Evolutionary conservation across 768 basidiomycete genomes (phyloP).

Genomic region (Chalciporus piperatus): DNA sequence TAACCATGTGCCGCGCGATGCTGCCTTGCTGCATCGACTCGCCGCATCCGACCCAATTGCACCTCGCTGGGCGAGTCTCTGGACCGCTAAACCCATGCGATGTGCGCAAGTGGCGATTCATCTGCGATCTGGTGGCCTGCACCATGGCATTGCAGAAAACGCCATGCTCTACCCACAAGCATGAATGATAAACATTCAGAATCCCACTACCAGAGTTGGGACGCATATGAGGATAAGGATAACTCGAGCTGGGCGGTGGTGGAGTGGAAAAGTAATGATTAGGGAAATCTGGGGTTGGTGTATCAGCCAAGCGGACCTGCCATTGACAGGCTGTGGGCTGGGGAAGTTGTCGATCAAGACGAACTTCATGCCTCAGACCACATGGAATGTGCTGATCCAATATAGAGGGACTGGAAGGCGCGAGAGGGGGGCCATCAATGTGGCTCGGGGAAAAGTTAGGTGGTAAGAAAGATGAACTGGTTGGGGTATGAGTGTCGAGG

Average conservation of each 20-base stretch:
- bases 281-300: neutral
- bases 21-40: conserved; percentile 28
- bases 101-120: conserved; percentile 27
- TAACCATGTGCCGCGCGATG: conserved; percentile 27
- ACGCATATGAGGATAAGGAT: neutral
- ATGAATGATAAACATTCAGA: conserved; percentile 12
- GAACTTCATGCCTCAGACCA: neutral
- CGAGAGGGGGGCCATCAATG: neutral
- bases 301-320: neutral
- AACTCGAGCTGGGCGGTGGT: neutral
- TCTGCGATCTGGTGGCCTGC: conserved; percentile 19
- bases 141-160: conserved; percentile 15
- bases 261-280: neutral
- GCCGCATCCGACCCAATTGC: conserved; percentile 19
- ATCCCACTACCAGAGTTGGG: conserved; percentile 1
- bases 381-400: neutral
- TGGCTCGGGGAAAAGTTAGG: neutral
- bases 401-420: neutral
- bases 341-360: neutral
- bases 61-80: conserved; percentile 18
- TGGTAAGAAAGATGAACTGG: neutral
- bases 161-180: conserved; percentile 17
- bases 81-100: conserved; percentile 22
- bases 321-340: neutral
- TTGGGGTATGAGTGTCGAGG: neutral